Base-by-base conservation (phyloP, 768 basidiomycete species). In the Termitomyces sp. region DNA sequence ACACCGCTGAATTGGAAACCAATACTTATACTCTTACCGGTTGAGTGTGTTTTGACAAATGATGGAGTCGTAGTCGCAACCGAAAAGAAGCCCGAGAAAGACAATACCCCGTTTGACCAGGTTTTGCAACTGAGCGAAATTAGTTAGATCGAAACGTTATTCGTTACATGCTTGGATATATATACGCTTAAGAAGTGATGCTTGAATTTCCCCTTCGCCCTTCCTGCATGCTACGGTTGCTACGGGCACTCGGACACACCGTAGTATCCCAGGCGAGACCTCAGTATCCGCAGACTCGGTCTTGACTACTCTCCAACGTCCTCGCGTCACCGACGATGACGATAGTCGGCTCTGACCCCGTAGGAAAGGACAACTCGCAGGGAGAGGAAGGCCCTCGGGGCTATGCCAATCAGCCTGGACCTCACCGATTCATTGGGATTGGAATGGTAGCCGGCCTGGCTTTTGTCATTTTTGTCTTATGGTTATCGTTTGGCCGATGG, bases 371-470 rank as follows among this genome's bases (percentile, higher is more conserved):
- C 10, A 60, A 22, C 59, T 47, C 49, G 20, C 51, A 61, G 22
- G 58, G 41, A 13, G 47, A 59, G 5, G 54, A 42, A 12, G 65
- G 65, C 4, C 64, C 68, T 0, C 24, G 62, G n/a, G 59, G 68
- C 20, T 71, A 63, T 52, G 65, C 65, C 24, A 20, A 34, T 43
- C 61, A 61, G 29, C 69, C 71, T 18, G 76, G 75, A 9, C 55
- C 73, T 13, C 75, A 77, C 49, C 69, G 77, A 43, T 79, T 71
- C 62, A 79, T 80, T 60, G 80, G 80, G 16, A 69, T 80, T 42
- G 69, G 64, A 46, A 76, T 79, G 65, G 77, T 78, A 39, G 65
- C 62, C 16, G 69, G 67, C 32, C 47, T 78, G 57, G 46, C 70
- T 42, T 36, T 79, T 53, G 52, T 79, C 37, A 69, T 60, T 5